Base-by-base conservation (phyloP, 306 rosid species). In the Begonia masoniana region DNA sequence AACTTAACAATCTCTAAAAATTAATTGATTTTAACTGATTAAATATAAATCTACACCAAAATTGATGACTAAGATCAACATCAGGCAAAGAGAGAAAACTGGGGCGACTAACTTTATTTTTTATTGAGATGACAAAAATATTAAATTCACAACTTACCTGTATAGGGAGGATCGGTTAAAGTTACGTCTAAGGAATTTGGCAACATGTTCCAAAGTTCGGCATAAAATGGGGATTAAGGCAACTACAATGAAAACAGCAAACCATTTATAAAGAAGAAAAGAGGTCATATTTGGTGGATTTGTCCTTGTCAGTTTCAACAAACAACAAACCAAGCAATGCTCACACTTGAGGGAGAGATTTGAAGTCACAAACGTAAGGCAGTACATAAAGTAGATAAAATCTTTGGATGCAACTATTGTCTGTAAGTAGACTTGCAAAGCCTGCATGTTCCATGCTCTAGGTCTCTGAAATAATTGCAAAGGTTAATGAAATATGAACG, bases 101-200 rank as follows among this genome's bases (percentile, higher is more conserved):
- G 39, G 39, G 1, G 39, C 2, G 0, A 31, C 0, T 31, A 31
- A 2, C 7, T 31, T 31, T 31, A 6, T 31, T 6, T 31, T 31
- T 31, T 31, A 5, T 31, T 7, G 9, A 31, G 39, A 31, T 31
- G 9, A 31, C 7, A 31, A 31, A 31, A 31, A 31, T 31, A 31
- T 5, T 50, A 7, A 55, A 45, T 59, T 58, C 36, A 58, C 24
- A 62, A 62, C 41, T 47, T 61, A 92, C 99, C 96, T 83, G 93
- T 92, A 92, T 74, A 86, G 56, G 64, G 78, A 81, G 49, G 96
- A 86, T 47, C 91, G 84, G 41, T 70, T 78, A 77, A 92, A 92
- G 74, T 92, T 92, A 61, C 67, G 80, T 70, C 95, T 70, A 55
- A 92, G 99, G 76, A 92, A 92, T 82, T 92, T 92, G 58, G 99